phyloP scores from a whole-genome alignment of 2,329 filamentous ascomycete species.

The Penicillium verrucosum region DNA sequence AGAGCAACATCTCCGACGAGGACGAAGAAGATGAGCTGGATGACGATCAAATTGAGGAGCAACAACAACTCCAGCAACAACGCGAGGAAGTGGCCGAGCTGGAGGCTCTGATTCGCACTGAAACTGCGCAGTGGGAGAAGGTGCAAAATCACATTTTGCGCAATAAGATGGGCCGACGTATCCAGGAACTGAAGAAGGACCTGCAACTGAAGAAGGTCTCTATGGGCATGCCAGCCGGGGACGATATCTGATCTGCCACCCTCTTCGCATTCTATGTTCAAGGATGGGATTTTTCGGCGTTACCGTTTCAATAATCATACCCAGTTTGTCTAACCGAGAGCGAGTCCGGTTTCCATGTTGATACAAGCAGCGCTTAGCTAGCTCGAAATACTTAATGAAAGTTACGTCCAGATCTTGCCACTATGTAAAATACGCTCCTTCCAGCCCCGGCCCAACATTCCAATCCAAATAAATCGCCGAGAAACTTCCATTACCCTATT shows the following conservation, averaged over 20 bases:
- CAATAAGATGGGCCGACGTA: slow-evolving; percentile 44
- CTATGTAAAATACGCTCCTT: not conserved
- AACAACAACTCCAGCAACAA: slow-evolving; percentile 43
- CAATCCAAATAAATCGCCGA: not conserved
- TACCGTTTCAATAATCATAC: slow-evolving; percentile 1
- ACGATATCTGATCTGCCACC: slow-evolving; percentile 24
- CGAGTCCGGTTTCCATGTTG: not conserved
- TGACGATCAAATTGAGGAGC: slow-evolving; percentile 44
- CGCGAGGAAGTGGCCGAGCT: slow-evolving; percentile 46
- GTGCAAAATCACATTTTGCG: slow-evolving; percentile 42
- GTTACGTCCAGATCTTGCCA: not conserved
- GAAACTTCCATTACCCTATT: not conserved
- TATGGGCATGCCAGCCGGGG: slow-evolving; percentile 37
- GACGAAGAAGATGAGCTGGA: slow-evolving; percentile 41
- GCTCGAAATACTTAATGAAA: slow-evolving; percentile 4
- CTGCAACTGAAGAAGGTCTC: slow-evolving; percentile 45
- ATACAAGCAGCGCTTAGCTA: slow-evolving; percentile 2
- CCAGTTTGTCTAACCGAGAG: slow-evolving; percentile 1
- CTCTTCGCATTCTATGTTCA: slow-evolving; percentile 28
- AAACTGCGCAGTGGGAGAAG: slow-evolving; percentile 41
- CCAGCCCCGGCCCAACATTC: not conserved
- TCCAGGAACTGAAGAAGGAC: slow-evolving; percentile 45
- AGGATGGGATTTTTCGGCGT: not conserved
- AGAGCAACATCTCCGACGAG: slow-evolving; percentile 38
- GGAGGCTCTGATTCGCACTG: slow-evolving; percentile 38